phyloP scores from a whole-genome alignment of 208 protist species.

The Wallacemonas sp. region DNA sequence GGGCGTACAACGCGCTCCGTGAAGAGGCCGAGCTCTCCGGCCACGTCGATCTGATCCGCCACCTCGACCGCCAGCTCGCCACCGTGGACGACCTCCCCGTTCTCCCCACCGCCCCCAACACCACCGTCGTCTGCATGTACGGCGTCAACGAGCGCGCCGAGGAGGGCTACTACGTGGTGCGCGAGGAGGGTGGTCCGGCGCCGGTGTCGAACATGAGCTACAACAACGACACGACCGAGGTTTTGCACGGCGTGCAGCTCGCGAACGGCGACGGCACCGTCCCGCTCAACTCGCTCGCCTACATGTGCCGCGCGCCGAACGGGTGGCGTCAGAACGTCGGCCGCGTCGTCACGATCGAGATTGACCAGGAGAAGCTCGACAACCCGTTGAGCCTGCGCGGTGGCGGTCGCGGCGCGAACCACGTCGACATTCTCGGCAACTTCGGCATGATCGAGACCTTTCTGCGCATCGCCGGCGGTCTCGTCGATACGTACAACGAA shows the following conservation, averaged over 20 bases:
- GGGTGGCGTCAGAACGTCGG: conserved; percentile 81
- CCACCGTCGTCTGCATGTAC: conserved; percentile 90
- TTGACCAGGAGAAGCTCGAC: conserved; percentile 40
- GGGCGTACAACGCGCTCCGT: conserved; percentile 33
- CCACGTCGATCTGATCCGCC: conserved; percentile 45
- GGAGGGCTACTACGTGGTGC: conserved; percentile 69
- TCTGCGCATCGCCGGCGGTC: conserved; percentile 71
- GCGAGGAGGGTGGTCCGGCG: conserved; percentile 14
- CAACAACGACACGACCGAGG: conserved; percentile 6
- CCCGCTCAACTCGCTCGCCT: conserved; percentile 83
- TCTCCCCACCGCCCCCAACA: conserved; percentile 82
- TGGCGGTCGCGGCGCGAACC: conserved; percentile 61
- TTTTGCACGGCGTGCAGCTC: conserved; percentile 62
- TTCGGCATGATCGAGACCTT: conserved; percentile 76
- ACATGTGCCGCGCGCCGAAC: conserved; percentile 90
- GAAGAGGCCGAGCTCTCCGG: conserved; percentile 50
- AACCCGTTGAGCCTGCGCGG: conserved; percentile 61
- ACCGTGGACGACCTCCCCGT: conserved; percentile 44
- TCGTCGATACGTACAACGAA: conserved; percentile 34
- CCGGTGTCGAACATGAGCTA: conserved; percentile 37
- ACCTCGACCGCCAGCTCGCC: conserved; percentile 29
- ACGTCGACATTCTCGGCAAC: conserved; percentile 92
- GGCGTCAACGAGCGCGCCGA: conserved; percentile 84
- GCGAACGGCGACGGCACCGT: conserved; percentile 91
- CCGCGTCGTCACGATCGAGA: conserved; percentile 85